Base-by-base conservation (phyloP, 257 asterid genomes). In the Solanum virginianum region DNA sequence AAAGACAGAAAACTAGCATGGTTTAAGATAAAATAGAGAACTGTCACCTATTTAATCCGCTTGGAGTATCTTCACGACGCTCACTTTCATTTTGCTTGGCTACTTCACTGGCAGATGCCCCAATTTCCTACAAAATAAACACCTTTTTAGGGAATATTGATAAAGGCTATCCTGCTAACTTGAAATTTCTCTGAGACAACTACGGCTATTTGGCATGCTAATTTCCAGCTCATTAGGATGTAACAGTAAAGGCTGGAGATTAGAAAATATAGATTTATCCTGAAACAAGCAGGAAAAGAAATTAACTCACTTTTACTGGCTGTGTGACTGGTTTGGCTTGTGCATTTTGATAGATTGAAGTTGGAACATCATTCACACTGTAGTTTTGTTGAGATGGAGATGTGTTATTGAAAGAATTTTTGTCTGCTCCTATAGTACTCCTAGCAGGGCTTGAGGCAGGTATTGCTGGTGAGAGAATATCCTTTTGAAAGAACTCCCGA, bases 1-100 rank as follows among this genome's bases (percentile, higher is more conserved):
- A 79, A 29, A 79, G 83, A 53, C 83, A 53, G 83, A 49, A 79
- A 79, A 79, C 17, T 79, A 53, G 20, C 49, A 51, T 79, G 82
- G 45, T 15, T 15, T 24, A 69, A 55, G 54, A 65, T n/a, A 75
- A 8, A 41, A 81, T 62, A 84, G 60, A 74, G 53, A 81, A 82
- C 51, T 47, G 80, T 85, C 88, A 94, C 99, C 97, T 92, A 84
- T 85, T 88, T 90, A 89, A 80, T 83, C 86, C 92, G 79, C 84
- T 91, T 45, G 96, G 98, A 86, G 84, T 91, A 83, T 92, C 96
- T 87, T 91, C 95, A 3, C 89, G 94, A 79, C 89, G 91, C 85
- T 94, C 97, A 88, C 43, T 90, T 87, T 91, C 96, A 54, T 84
- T 91, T 86, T 88, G 94, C 89, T 92, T 96, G 82, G 84, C 85